A percentile compares a stretch with the other conserved stretches of the same genome.
Evolutionary conservation across 495 filamentous ascomycete genomes (phyloP).

Genomic region (Neurospora pannonica): DNA sequence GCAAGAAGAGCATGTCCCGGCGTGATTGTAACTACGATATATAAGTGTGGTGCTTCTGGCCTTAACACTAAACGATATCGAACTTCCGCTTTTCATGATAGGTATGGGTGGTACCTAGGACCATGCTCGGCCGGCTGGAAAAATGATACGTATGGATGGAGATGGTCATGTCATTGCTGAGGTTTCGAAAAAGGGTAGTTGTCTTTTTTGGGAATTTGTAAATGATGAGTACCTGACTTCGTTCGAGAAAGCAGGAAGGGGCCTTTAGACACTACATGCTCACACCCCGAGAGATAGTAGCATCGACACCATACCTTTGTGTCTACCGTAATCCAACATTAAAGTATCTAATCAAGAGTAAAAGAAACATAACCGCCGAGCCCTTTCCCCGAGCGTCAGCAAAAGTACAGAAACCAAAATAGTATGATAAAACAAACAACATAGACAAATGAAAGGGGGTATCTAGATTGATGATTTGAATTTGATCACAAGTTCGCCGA

Average conservation of each 20-base stretch:
- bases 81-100: background rate
- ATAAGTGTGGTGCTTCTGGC: background rate
- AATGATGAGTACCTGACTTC: background rate
- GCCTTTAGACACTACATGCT: background rate
- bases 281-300: background rate
- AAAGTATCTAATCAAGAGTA: background rate
- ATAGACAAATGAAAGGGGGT: constrained; percentile 2
- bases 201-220: background rate
- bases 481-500: background rate
- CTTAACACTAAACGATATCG: background rate
- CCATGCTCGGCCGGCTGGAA: background rate
- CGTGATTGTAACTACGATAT: background rate
- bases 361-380: background rate
- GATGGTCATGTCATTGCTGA: background rate
- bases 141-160: background rate
- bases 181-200: background rate
- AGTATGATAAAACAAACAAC: background rate
- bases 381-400: background rate
- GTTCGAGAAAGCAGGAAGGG: background rate
- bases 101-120: background rate
- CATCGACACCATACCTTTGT: background rate
- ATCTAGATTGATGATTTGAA: constrained; percentile 6
- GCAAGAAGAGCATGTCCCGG: background rate
- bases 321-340: background rate
- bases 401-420: background rate